Conservation (phyloP, 345 rosid genomes). For the Citrus cavaleriei region DNA sequence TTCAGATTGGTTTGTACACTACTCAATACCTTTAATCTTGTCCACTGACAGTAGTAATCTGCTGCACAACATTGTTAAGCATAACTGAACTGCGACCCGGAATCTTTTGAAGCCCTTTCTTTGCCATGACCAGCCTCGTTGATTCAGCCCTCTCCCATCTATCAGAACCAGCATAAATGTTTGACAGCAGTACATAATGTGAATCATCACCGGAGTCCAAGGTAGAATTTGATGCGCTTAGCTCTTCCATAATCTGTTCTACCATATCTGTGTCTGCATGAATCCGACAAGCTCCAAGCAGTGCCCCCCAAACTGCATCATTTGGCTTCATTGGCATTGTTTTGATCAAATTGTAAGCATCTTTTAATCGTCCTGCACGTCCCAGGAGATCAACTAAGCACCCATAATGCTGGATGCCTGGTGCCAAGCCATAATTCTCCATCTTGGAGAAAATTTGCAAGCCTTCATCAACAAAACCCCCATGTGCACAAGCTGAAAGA, state of each 20-base stretch:
- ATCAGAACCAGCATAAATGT: slow-evolving; percentile 60
- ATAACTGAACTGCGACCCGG: slow-evolving; percentile 55
- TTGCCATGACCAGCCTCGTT: slow-evolving; percentile 38
- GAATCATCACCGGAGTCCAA: slow-evolving; percentile 31
- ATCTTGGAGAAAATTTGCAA: slow-evolving; percentile 56
- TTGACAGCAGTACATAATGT: slow-evolving; percentile 50
- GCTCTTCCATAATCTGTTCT: slow-evolving; percentile 42
- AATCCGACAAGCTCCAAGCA: slow-evolving; percentile 71
- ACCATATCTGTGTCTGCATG: slow-evolving; percentile 46
- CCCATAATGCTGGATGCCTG: slow-evolving; percentile 58
- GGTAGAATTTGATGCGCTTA: slow-evolving; percentile 12
- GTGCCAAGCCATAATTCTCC: slow-evolving; percentile 35
- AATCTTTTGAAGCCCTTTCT: slow-evolving; percentile 44
- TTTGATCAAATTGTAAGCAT: slow-evolving; percentile 55
- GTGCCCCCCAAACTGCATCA: slow-evolving; percentile 61
- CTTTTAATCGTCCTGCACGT: slow-evolving; percentile 59
- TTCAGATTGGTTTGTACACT: background rate
- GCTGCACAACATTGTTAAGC: slow-evolving; percentile 3
- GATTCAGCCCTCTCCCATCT: slow-evolving; percentile 64
- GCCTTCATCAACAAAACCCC: slow-evolving; percentile 62
- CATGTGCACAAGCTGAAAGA: slow-evolving; percentile 75
- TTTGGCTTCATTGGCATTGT: slow-evolving; percentile 66
- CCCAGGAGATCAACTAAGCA: slow-evolving; percentile 76
- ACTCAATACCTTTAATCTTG: background rate
- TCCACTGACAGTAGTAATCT: background rate